phyloP scores from a whole-genome alignment of 148 eudicot species.

The Silene uniflora region DNA sequence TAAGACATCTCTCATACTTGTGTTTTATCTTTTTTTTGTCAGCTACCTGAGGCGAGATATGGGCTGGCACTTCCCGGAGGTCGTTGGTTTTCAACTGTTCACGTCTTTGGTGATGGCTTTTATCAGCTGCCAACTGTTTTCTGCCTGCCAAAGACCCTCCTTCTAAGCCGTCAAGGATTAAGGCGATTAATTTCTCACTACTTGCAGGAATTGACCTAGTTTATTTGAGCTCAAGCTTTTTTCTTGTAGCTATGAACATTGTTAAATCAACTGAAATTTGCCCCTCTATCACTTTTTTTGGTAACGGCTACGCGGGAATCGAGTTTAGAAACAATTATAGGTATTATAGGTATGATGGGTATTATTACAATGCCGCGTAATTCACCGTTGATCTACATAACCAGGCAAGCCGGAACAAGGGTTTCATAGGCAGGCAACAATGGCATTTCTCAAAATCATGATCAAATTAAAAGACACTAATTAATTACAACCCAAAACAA shows the following conservation, averaged over 20 bases:
- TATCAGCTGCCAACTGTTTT: slow-evolving; percentile 86
- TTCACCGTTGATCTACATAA: too few relatives aligned
- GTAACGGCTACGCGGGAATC: background rate
- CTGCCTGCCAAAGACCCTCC: slow-evolving; percentile 83
- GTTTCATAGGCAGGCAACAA: too few relatives aligned
- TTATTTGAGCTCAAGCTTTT: background rate
- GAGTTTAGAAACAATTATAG: background rate
- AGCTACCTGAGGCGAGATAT: slow-evolving; percentile 79
- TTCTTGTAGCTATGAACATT: background rate
- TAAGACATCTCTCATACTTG: background rate
- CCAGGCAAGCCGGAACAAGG: too few relatives aligned
- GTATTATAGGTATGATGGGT: background rate
- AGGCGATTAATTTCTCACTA: slow-evolving; percentile 4
- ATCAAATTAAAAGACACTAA: too few relatives aligned
- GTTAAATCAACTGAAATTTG: background rate
- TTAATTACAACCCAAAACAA: background rate
- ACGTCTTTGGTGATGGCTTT: slow-evolving; percentile 86
- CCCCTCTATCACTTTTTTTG: background rate
- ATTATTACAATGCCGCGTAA: too few relatives aligned
- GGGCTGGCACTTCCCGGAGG: slow-evolving; percentile 94
- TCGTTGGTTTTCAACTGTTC: slow-evolving; percentile 78
- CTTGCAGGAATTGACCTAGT: background rate
- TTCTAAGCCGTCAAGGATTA: slow-evolving; percentile 26
- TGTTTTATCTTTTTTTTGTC: slow-evolving; percentile 27
- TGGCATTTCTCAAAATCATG: too few relatives aligned